Conservation (phyloP, 495 filamentous ascomycete genomes). For the Tuber microsphaerosporum region DNA sequence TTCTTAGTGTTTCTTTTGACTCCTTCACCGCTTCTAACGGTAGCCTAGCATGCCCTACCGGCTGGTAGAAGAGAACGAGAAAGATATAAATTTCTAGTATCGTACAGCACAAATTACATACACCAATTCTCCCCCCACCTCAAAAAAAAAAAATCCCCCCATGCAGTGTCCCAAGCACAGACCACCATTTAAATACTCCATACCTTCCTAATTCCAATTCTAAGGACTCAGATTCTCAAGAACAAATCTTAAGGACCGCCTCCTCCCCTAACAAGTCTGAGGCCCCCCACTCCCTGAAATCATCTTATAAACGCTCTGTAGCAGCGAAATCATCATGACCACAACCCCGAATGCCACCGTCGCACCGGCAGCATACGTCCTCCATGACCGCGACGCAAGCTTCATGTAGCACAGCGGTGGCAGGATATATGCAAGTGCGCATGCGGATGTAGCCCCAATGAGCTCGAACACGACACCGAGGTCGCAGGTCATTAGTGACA, state of each 20-base stretch:
- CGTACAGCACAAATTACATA: background rate
- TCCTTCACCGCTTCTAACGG: background rate
- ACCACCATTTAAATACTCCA: background rate
- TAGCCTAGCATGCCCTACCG: background rate
- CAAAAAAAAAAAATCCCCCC: background rate
- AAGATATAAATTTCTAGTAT: constrained; percentile 2
- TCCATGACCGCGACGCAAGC: constrained; percentile 71
- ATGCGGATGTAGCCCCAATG: constrained; percentile 88
- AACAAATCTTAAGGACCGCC: background rate
- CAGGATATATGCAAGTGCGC: constrained; percentile 88
- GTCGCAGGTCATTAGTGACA: constrained; percentile 81
- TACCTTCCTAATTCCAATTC: background rate
- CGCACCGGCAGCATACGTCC: constrained; percentile 59
- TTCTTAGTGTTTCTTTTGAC: background rate
- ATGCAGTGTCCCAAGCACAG: background rate
- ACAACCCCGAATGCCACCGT: constrained; percentile 67
- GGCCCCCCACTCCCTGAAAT: constrained; percentile 44
- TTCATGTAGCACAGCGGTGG: constrained; percentile 94
- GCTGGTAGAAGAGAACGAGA: background rate
- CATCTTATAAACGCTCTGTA: constrained; percentile 67
- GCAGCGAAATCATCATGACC: constrained; percentile 79
- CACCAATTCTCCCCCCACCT: background rate
- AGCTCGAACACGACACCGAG: constrained; percentile 90
- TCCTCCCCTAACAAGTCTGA: constrained; percentile 25
- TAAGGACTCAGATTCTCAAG: constrained; percentile 11